These are phyloP conservation scores for Rosa lucieae DNA, from an alignment of 306 rosid species.

Conservation along the genomic window DNA sequence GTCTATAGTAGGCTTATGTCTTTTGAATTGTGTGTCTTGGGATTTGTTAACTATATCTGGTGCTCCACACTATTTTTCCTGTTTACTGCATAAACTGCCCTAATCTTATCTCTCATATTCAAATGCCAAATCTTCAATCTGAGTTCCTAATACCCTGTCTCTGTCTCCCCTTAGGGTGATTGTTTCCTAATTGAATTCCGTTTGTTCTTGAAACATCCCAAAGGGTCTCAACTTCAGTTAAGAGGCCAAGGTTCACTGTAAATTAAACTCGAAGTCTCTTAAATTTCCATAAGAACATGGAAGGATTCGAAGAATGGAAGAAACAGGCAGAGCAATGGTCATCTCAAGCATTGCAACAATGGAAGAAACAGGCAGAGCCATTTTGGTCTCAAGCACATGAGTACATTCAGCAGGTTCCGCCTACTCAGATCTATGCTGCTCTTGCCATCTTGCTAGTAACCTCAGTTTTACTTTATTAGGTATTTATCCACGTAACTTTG, in stretches of 20 bases:
- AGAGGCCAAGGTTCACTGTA: neutral
- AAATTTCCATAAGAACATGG: neutral
- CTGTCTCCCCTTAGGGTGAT: neutral
- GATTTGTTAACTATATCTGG: neutral
- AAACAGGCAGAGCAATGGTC: slow-evolving; percentile 33
- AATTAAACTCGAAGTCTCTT: neutral
- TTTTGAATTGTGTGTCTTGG: neutral
- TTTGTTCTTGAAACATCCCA: neutral
- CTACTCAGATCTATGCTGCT: slow-evolving; percentile 59
- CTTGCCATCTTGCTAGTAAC: slow-evolving; percentile 50
- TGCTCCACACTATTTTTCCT: neutral
- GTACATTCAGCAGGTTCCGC: slow-evolving; percentile 48
- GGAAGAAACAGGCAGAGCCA: neutral
- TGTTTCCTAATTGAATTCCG: neutral
- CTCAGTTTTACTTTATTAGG: slow-evolving; percentile 44
- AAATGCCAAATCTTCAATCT: neutral
- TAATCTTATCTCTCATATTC: neutral
- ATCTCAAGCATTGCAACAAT: slow-evolving; percentile 24
- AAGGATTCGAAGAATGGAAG: slow-evolving; percentile 50
- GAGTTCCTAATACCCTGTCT: neutral
- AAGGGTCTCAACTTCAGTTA: slow-evolving; percentile 1
- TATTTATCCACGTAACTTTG: slow-evolving; percentile 6
- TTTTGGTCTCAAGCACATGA: slow-evolving; percentile 24
- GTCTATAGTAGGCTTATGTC: neutral
- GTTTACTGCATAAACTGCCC: neutral